phyloP scores from a whole-genome alignment of 2,329 filamentous ascomycete species.

The Cyanodermella asteris region DNA sequence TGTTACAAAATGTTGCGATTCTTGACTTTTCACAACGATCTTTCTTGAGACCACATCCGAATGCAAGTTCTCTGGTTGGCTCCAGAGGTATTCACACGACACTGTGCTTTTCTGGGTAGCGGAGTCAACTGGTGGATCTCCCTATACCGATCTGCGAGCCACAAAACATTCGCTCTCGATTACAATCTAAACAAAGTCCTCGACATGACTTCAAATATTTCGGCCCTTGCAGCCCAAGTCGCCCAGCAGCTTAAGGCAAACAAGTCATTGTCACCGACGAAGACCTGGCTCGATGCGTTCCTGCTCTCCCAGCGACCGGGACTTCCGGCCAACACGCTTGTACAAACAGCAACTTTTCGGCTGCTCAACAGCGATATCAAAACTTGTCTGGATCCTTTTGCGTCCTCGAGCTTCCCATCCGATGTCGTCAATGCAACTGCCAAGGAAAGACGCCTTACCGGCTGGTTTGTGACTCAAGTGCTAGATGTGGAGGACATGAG shows the following conservation, averaged over 20 bases:
- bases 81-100: no score
- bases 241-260: slow-evolving; percentile 30
- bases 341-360: slow-evolving; percentile 61
- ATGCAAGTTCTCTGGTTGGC: no score
- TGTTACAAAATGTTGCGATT: no score
- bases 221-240: slow-evolving; percentile 6
- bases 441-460: slow-evolving; percentile 33
- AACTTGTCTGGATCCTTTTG: slow-evolving; percentile 24
- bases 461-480: slow-evolving; percentile 56
- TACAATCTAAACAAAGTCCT: no score
- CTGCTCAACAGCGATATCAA: slow-evolving; percentile 61
- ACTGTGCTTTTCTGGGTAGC: no score
- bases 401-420: slow-evolving; percentile 31
- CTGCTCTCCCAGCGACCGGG: slow-evolving; percentile 30
- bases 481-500: slow-evolving; percentile 70
- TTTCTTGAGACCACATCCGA: no score
- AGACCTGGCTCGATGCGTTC: slow-evolving; percentile 42
- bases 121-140: no score
- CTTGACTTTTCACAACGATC: no score
- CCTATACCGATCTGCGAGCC: no score
- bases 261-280: slow-evolving; percentile 33
- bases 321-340: slow-evolving; percentile 46
- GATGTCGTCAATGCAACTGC: slow-evolving; percentile 31
- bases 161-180: no score
- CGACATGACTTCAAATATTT: slow-evolving; percentile 6